Conservation (phyloP, 2,329 filamentous ascomycete genomes). For the Phyllosticta citriasiana region DNA sequence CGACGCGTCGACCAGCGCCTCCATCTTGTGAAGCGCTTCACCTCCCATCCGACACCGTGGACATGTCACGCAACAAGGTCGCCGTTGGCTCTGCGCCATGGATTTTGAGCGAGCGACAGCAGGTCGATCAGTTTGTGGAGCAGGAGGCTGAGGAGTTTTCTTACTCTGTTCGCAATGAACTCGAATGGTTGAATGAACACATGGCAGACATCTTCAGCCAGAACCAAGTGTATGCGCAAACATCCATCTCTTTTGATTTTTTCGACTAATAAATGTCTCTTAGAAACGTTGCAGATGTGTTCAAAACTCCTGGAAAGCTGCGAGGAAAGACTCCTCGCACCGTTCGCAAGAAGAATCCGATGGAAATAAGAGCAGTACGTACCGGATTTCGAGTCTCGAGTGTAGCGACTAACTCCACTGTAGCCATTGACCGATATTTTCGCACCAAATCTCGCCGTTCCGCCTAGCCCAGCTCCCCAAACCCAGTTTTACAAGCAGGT, state of each 20-base stretch:
- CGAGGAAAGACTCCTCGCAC: slow-evolving; percentile 73
- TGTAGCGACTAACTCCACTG: slow-evolving; percentile 31
- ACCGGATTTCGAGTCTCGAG: slow-evolving; percentile 40
- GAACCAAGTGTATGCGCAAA: slow-evolving; percentile 64
- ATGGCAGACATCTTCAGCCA: slow-evolving; percentile 89
- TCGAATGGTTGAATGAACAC: slow-evolving; percentile 98
- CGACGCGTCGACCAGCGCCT: not conserved
- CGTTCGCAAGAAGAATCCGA: slow-evolving; percentile 48
- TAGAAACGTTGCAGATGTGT: slow-evolving; percentile 88
- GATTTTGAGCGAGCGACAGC: slow-evolving; percentile 74
- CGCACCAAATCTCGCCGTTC: slow-evolving; percentile 32
- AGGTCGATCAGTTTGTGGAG: slow-evolving; percentile 63
- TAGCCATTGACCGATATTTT: slow-evolving; percentile 42
- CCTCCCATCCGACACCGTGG: slow-evolving; percentile 11
- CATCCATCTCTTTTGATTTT: slow-evolving; percentile 3
- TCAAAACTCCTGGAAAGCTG: slow-evolving; percentile 83
- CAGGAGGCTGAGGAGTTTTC: slow-evolving; percentile 88
- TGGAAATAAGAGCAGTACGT: slow-evolving; percentile 55
- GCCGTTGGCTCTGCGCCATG: slow-evolving; percentile 75
- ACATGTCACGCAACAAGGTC: slow-evolving; percentile 18
- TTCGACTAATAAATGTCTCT: slow-evolving; percentile 15
- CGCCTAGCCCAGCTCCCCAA: slow-evolving; percentile 45
- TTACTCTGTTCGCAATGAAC: slow-evolving; percentile 82
- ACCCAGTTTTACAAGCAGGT: slow-evolving; percentile 42
- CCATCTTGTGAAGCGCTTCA: not conserved